These are phyloP conservation scores for Stephania yunnanensis DNA, from an alignment of 164 flowering plant genomes.

Conservation along the genomic window DNA sequence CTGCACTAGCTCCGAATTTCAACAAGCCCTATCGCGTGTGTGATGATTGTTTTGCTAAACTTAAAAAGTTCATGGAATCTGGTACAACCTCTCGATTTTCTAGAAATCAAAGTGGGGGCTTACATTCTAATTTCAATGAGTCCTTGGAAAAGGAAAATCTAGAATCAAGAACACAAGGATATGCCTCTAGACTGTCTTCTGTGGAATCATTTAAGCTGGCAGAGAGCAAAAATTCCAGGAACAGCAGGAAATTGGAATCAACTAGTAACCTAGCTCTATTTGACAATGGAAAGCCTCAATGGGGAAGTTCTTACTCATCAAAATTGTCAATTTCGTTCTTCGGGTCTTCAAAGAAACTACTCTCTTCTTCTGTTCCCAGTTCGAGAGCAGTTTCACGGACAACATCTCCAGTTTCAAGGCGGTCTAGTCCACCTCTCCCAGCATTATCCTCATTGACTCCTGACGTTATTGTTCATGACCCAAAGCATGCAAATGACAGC, in stretches of 20 bases:
- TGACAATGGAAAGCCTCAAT: constrained; percentile 31
- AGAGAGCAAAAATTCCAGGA: constrained; percentile 31
- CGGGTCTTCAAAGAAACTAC: constrained; percentile 30
- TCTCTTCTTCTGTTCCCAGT: constrained; percentile 46
- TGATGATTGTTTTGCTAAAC: constrained; percentile 73
- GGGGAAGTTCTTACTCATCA: constrained; percentile 27
- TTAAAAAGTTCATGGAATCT: constrained; percentile 52
- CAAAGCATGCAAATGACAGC: constrained; percentile 37
- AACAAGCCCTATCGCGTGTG: constrained; percentile 92
- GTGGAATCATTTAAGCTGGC: constrained; percentile 40
- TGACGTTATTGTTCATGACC: constrained; percentile 29
- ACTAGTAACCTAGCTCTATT: constrained; percentile 28
- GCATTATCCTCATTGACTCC: constrained; percentile 24
- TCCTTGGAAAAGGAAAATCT: constrained; percentile 35
- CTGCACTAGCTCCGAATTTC: constrained; percentile 75
- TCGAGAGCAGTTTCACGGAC: constrained; percentile 48
- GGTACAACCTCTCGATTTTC: constrained; percentile 29
- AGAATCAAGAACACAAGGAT: constrained; percentile 31
- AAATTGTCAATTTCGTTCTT: constrained; percentile 28
- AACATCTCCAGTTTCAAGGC: constrained; percentile 53
- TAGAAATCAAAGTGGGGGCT: constrained; percentile 30
- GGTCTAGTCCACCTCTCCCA: constrained; percentile 40
- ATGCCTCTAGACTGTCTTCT: constrained; percentile 56
- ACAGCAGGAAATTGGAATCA: constrained; percentile 23
- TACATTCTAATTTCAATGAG: constrained; percentile 28